Base-by-base conservation (phyloP, 2,329 filamentous ascomycete genomes). In the Beauveria scarabaeidicola region DNA sequence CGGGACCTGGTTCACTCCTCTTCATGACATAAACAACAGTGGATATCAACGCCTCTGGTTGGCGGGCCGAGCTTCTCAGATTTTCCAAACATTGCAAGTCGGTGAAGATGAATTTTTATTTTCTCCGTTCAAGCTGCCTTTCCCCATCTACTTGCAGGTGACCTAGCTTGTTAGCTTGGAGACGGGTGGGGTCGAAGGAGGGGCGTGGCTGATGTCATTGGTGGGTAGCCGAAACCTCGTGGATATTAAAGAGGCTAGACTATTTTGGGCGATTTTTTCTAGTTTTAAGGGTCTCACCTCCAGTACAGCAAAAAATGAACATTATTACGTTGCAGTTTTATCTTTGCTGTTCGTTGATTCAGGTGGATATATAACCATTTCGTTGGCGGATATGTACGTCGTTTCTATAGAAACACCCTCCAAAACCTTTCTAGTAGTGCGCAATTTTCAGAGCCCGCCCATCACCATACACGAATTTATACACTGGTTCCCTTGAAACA, bases 11-110 rank as follows among this genome's bases (percentile, higher is more conserved):
- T 38, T 46, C 50, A 41, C 54, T 58, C 36, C 54, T 58, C 54
- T 43, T 43, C 36, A 51, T 58, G 54, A 58, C 54, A 58, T 58
- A 58, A 58, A 58, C 11, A 43, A 58, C 54, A 58, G 54, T 58
- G 54, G 54, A 58, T 58, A 51, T 40, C 32, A 46, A 51, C 32
- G 44, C 54, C 36, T 57, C 44, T 58, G 54, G 54, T 58, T 58
- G 54, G 54, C 54, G 52, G 52, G 52, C 52, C 41, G 52, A 55
- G 52, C 23, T 47, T 38, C 10, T 17, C 52, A 15, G 9, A 10
- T 15, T 23, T 44, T 32, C 23, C 8, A 43, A 17, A 27, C n/a
- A 25, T 13, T 47, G 25, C n/a, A 15, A 56, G 53, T 56, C 53
- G 53, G 53, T 56, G 53, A 56, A 56, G 44, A 15, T 23, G 17